phyloP scores from a whole-genome alignment of 257 asterid genomes.

The Nicotiana attenuata region DNA sequence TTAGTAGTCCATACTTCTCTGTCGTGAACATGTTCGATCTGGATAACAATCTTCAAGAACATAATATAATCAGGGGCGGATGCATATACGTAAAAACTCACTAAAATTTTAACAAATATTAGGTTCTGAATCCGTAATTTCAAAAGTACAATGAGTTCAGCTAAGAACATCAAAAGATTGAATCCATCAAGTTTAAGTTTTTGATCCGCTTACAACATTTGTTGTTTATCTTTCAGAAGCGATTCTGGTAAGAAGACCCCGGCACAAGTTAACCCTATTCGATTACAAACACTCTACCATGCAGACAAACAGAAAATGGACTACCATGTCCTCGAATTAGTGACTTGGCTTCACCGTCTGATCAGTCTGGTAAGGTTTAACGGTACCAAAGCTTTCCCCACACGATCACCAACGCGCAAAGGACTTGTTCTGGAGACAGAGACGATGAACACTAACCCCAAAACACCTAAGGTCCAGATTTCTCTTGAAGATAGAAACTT shows the following conservation, averaged over 20 bases:
- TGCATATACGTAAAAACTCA: not conserved
- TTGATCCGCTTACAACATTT: not conserved
- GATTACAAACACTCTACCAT: conserved; percentile 86
- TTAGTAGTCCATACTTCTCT: conserved; percentile 26
- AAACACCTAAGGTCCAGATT: conserved; percentile 25
- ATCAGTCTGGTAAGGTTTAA: conserved; percentile 58
- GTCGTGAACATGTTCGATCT: not conserved
- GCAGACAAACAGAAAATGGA: conserved; percentile 78
- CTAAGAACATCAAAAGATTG: not conserved
- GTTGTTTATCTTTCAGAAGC: conserved; percentile 33
- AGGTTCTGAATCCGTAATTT: not conserved
- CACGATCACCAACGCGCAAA: conserved; percentile 56
- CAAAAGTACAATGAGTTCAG: not conserved
- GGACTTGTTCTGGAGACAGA: conserved; percentile 22
- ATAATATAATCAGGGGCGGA: not conserved
- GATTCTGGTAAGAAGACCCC: conserved; percentile 69
- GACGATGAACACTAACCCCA: conserved; percentile 8
- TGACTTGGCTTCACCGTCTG: conserved; percentile 82
- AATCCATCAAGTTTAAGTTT: not conserved
- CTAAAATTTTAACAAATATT: not conserved
- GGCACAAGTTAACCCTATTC: conserved; percentile 43
- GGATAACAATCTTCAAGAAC: not conserved
- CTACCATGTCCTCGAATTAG: conserved; percentile 60
- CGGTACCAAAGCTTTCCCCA: conserved; percentile 39
- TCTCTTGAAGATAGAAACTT: conserved; percentile 65